Evolutionary conservation across 1,284 basidiomycete species (phyloP), one percentile per base, ranked within the genome.

Genomic region (Neonothopanus nambi): DNA sequence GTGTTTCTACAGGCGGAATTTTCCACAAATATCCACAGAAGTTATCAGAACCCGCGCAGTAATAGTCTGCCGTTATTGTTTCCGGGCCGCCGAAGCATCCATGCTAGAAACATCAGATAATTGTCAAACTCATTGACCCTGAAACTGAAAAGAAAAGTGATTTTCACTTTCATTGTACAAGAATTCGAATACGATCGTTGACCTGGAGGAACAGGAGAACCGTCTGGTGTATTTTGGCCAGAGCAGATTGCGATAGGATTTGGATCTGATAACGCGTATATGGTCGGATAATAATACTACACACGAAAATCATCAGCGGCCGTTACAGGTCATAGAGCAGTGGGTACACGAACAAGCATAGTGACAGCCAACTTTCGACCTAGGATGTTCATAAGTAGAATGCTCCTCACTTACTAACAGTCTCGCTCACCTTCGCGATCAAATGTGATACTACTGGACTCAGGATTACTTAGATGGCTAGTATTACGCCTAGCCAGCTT

Each of bases 21-120:
- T 79, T 80, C 91, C 91, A 93, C n/a, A 90, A 67, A 60, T 93
- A 93, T 11, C 76, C 82, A 28, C 84, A 76, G 63, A 92, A 93
- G 65, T 93, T 87, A 63, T 93, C 90, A 9, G 88, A 91, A 11
- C 91, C 91, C 11, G 81, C 79, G 30, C 76, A 77, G 62, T 85
- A 93, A 61, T 85, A 81, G 24, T 75, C 40, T 18, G 21, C 65
- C 5, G 45, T 67, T 42, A 75, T 72, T n/a, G 77, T 62, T 4
- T 77, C 78, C 3, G 76, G 74, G 0, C 81, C 79, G 35, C 89
- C 87, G 57, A 93, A 91, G 3, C 82, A 80, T 11, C 89, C 89
- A 58, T 90, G 84, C 87, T 91, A 56, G 13, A 18, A 24, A 52
- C n/a, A n/a, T n/a, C n/a, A n/a, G n/a, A n/a, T n/a, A 35, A 45